Conservation (phyloP, 176 grass and related monocot genomes). For the Zizania latifolia region DNA sequence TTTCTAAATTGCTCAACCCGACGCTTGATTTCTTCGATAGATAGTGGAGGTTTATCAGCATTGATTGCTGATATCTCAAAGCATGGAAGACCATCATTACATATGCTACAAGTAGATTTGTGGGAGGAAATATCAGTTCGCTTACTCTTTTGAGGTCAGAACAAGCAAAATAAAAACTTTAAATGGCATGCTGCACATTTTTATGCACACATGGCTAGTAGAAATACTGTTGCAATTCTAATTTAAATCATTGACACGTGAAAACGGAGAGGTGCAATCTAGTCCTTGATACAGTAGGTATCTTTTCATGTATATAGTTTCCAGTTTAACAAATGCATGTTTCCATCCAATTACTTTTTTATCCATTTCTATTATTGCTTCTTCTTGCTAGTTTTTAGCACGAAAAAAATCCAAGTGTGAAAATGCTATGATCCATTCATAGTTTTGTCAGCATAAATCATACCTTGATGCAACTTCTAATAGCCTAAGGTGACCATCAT, state of each 20-base stretch:
- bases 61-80: constrained; percentile 98
- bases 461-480: constrained; percentile 79
- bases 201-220: background rate
- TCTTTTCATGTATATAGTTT: background rate
- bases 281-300: background rate
- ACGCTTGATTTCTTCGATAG: constrained; percentile 70
- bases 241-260: background rate
- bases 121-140: background rate
- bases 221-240: background rate
- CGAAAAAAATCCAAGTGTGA: background rate
- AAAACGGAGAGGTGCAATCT: background rate
- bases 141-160: constrained; percentile 1
- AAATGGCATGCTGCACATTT: background rate
- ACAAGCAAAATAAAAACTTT: background rate
- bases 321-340: background rate
- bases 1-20: constrained; percentile 84
- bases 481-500: constrained; percentile 88
- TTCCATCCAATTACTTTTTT: background rate
- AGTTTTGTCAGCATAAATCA: constrained; percentile 17
- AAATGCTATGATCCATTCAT: background rate
- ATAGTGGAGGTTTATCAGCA: constrained; percentile 82
- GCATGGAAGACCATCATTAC: constrained; percentile 63
- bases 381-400: constrained; percentile 10
- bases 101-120: constrained; percentile 48
- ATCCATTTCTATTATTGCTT: constrained; percentile 14